Conservation (phyloP, 305 asterid species). For the Fraxinus sp. region DNA sequence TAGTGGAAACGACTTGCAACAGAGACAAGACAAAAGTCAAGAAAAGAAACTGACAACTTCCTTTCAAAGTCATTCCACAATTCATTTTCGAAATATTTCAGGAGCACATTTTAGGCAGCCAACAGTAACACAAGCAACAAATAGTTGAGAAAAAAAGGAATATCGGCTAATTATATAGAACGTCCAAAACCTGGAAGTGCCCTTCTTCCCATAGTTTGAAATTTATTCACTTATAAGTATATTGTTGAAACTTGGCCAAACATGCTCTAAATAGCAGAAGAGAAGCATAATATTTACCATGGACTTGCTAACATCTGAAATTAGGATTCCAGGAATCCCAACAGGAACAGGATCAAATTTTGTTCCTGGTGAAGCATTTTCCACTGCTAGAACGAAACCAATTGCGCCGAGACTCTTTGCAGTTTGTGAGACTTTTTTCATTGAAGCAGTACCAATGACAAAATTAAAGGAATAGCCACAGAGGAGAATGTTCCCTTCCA, state of each 20-base stretch:
- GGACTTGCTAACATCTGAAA: constrained; percentile 67
- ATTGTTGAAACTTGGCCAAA: background rate
- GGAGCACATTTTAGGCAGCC: background rate
- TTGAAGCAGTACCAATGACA: constrained; percentile 80
- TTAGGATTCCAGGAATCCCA: constrained; percentile 79
- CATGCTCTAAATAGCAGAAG: background rate
- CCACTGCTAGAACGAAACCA: constrained; percentile 97
- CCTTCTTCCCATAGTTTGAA: background rate
- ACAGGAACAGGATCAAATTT: constrained; percentile 90
- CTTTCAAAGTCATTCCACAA: background rate
- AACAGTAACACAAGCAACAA: background rate
- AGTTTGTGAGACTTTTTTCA: constrained; percentile 74
- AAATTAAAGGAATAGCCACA: constrained; percentile 98
- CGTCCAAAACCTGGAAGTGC: background rate
- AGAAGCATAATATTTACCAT: constrained; percentile 42
- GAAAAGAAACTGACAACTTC: background rate
- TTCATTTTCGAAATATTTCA: background rate
- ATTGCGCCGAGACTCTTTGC: constrained; percentile 88
- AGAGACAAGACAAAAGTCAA: background rate
- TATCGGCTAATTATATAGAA: background rate
- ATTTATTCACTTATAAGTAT: background rate
- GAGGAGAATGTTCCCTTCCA: constrained; percentile 88
- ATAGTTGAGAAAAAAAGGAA: background rate
- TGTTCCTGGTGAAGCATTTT: constrained; percentile 87
- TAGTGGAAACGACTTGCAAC: background rate